Evolutionary conservation across 371 early-diverging fungal species (phyloP).

Genomic region (Apophysomyces variabilis): DNA sequence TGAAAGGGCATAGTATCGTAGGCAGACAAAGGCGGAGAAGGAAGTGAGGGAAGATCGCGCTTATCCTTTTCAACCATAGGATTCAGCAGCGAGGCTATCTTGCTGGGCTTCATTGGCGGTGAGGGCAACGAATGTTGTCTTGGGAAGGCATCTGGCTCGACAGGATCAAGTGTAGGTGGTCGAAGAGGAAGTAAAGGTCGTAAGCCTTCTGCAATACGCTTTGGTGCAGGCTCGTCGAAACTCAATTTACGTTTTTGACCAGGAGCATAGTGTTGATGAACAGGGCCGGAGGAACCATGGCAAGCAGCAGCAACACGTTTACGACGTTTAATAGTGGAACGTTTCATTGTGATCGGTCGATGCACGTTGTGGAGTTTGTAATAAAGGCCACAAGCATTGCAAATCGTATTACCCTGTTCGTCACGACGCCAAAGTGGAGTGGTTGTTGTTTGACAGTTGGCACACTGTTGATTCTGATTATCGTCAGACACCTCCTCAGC

Average conservation of each 20-base stretch:
- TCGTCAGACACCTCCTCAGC: neutral
- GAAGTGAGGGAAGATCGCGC: slow-evolving; percentile 25
- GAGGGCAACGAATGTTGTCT: slow-evolving; percentile 36
- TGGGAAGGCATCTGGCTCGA: slow-evolving; percentile 47
- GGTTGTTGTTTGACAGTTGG: slow-evolving; percentile 75
- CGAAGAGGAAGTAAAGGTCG: neutral
- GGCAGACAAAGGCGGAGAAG: slow-evolving; percentile 43
- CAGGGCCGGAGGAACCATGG: slow-evolving; percentile 18
- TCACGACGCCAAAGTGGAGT: slow-evolving; percentile 87
- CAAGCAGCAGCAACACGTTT: slow-evolving; percentile 44
- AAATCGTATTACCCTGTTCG: slow-evolving; percentile 67
- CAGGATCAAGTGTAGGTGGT: slow-evolving; percentile 25
- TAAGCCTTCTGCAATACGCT: neutral
- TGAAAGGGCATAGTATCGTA: slow-evolving; percentile 31
- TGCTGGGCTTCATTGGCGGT: slow-evolving; percentile 45
- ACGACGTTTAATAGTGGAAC: slow-evolving; percentile 60
- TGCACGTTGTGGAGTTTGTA: slow-evolving; percentile 70
- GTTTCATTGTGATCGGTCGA: slow-evolving; percentile 62
- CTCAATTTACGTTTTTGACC: slow-evolving; percentile 11
- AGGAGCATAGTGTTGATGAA: slow-evolving; percentile 24
- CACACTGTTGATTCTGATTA: slow-evolving; percentile 45
- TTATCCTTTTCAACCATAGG: slow-evolving; percentile 26
- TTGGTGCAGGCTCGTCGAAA: slow-evolving; percentile 2
- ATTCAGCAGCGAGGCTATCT: slow-evolving; percentile 45
- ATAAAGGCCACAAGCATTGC: slow-evolving; percentile 87